phyloP scores from a whole-genome alignment of 208 protist genomes.

The Crithidia expoeki region DNA sequence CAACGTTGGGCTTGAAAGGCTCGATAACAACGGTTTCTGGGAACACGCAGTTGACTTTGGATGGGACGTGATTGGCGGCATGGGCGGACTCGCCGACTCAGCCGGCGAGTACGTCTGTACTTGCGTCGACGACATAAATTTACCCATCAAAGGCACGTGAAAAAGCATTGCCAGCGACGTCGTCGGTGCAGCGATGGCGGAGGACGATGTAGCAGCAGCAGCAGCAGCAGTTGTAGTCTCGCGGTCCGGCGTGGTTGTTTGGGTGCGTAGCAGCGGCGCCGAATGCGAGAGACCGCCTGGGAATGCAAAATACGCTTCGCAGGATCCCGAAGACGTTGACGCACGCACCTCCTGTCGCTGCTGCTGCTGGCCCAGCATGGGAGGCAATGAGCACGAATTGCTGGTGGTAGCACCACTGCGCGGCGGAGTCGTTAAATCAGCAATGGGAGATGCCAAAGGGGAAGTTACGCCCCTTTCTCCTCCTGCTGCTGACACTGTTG shows the following conservation, averaged over 20 bases:
- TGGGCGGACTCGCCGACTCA: not conserved
- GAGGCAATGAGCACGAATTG: slow-evolving; percentile 10
- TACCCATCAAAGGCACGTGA: not conserved
- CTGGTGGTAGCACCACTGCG: not conserved
- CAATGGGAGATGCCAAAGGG: not conserved
- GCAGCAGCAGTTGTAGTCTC: too few relatives aligned
- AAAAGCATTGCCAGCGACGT: not conserved
- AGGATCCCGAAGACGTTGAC: not conserved
- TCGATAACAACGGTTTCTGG: not conserved
- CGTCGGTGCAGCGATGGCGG: not conserved
- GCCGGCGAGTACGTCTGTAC: not conserved
- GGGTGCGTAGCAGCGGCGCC: slow-evolving; percentile 3
- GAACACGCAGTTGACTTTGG: too few relatives aligned
- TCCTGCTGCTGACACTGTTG: not conserved
- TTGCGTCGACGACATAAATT: not conserved
- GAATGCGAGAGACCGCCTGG: not conserved
- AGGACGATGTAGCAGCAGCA: too few relatives aligned
- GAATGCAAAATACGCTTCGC: not conserved
- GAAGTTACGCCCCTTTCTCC: not conserved
- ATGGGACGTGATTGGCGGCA: slow-evolving; percentile 1
- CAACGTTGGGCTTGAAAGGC: slow-evolving; percentile 5
- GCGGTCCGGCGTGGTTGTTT: not conserved
- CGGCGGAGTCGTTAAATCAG: not conserved
- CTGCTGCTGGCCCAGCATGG: slow-evolving; percentile 7
- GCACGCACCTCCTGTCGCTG: not conserved